A percentile compares a stretch with the other conserved stretches of the same genome.
phyloP scores from a whole-genome alignment of 148 eudicot species.

The Gaultheria prostrata region DNA sequence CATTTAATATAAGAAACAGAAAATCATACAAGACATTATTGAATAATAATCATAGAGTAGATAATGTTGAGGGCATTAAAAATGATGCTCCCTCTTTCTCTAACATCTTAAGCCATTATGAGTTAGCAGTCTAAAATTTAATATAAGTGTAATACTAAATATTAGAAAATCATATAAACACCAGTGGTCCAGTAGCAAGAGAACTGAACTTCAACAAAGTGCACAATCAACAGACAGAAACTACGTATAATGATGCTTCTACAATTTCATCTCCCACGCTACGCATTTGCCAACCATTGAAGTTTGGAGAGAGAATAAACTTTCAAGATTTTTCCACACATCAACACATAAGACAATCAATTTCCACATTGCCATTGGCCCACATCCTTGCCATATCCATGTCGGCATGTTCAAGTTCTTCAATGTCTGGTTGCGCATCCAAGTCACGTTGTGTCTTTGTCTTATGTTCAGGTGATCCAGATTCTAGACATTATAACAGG shows the following conservation, averaged over 20 bases:
- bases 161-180: not conserved
- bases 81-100: too few relatives aligned
- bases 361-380: not conserved
- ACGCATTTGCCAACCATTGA: not conserved
- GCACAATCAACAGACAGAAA: not conserved
- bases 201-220: not conserved
- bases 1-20: not conserved
- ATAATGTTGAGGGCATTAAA: not conserved
- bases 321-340: not conserved
- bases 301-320: not conserved
- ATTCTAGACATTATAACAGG: not conserved
- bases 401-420: not conserved
- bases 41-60: not conserved
- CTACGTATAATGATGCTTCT: not conserved
- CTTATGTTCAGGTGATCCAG: not conserved
- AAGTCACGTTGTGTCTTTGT: not conserved
- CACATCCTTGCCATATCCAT: not conserved
- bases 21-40: not conserved
- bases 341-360: not conserved
- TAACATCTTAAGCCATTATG: too few relatives aligned
- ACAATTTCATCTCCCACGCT: not conserved
- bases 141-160: not conserved
- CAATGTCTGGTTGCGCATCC: not conserved
- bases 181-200: not conserved
- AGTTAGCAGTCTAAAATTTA: not conserved